Evolutionary conservation across 306 rosid genomes (phyloP), one percentile per base, ranked within the genome.

Genomic region (Cucumis hystrix): DNA sequence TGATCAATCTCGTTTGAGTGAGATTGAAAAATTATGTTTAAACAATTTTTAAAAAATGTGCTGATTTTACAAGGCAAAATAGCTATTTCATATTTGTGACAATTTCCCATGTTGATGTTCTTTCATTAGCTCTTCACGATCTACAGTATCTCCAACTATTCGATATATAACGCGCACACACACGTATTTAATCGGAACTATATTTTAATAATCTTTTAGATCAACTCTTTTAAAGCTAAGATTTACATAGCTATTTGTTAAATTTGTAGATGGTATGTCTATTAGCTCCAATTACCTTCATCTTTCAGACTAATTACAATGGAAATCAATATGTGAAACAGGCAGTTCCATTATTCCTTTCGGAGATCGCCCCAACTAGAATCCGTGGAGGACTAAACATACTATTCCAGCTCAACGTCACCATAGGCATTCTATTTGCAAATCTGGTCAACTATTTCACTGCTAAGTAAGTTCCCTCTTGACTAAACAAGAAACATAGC

Each of bases 281-380:
- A 61, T 17, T 64, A 64, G 49, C 15, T 33, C 7, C 71, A 64
- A 64, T 64, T 35, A 35, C 17, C 71, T 17, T 3, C 3, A 64
- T 37, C 23, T 17, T 33, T 64, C 25, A 37, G 25, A 35, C 25
- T 35, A 64, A 35, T 35, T 8, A 16, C 7, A 17, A 14, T 64
- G 49, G 33, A 39, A 39, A 67, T 67, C 17, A 10, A 41, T 6
- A 59, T 74, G 47, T 66, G 63, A 80, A 43, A 74, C 87, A 93
- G 98, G 98, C 98, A 1, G 98, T 94, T 28, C 98, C 98, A 21
- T 64, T 94, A 59, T 94, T 94, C 37, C 92, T 94, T 52, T 94
- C 97, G 20, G 98, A 94, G 82, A 91, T 94, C 1, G 98, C 98
- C 10, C 98, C 97, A 5, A 84, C 98, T 8, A 91, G 97, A 82